Evolutionary conservation across 768 basidiomycete species (phyloP).

Genomic region (Xerocomus spinulosus): DNA sequence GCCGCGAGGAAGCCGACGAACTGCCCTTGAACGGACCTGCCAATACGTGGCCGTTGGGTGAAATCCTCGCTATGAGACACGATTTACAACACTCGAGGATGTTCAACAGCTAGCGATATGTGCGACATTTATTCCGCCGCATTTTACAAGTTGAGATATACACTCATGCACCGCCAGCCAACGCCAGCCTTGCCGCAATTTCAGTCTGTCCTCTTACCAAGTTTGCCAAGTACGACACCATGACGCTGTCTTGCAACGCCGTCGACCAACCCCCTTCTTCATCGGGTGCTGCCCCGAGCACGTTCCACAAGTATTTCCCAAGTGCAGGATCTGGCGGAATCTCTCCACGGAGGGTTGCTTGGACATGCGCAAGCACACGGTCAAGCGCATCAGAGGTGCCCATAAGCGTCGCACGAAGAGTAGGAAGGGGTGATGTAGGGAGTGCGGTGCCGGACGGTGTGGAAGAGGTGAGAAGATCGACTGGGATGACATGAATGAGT

Average conservation of each 20-base stretch:
- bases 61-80: conserved; percentile 85
- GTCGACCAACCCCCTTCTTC: conserved; percentile 74
- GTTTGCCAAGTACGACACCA: conserved; percentile 93
- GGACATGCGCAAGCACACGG: conserved; percentile 81
- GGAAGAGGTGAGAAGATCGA: conserved; percentile 65
- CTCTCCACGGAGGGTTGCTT: conserved; percentile 73
- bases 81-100: conserved; percentile 94
- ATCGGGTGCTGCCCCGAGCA: conserved; percentile 65
- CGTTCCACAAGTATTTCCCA: conserved; percentile 89
- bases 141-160: conserved; percentile 2
- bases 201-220: conserved; percentile 92
- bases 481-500: conserved; percentile 36
- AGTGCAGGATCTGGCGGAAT: conserved; percentile 76
- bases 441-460: conserved; percentile 35
- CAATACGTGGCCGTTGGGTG: conserved; percentile 94
- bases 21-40: conserved; percentile 56
- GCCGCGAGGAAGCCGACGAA: conserved; percentile 10
- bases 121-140: background rate
- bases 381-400: conserved; percentile 76
- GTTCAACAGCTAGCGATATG: conserved; percentile 71
- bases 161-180: conserved; percentile 44
- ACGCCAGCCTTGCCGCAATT: conserved; percentile 79
- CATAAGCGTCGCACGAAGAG: conserved; percentile 46
- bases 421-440: conserved; percentile 57
- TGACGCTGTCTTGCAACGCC: conserved; percentile 84